These are phyloP conservation scores for Saprolegnia diclina DNA, from an alignment of 352 stramenopile genomes.

Conservation along the genomic window DNA sequence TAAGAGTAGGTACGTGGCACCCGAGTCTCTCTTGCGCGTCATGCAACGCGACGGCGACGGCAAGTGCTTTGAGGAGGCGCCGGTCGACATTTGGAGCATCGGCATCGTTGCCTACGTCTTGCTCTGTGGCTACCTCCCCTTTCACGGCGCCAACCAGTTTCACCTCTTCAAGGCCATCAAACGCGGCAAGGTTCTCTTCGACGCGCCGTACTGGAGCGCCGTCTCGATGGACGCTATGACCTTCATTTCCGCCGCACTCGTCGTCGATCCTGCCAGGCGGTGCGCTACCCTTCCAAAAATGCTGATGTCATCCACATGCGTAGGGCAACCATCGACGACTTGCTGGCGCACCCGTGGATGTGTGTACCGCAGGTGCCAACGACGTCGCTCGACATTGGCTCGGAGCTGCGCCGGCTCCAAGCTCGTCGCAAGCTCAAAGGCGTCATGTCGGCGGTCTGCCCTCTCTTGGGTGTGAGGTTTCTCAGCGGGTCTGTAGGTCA, in stretches of 20 bases:
- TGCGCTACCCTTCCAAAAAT: not conserved
- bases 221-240: conserved; percentile 85
- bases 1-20: conserved; percentile 12
- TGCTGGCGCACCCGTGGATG: no score
- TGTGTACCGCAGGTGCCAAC: not conserved
- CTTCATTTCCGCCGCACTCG: conserved; percentile 80
- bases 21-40: conserved; percentile 11
- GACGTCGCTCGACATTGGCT: not conserved
- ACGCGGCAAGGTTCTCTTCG: conserved; percentile 82
- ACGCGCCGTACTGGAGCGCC: conserved; percentile 85
- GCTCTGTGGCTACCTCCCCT: conserved; percentile 73
- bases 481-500: not conserved
- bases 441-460: not conserved
- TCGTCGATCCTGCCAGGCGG: conserved; percentile 49
- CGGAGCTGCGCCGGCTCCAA: conserved; percentile 4
- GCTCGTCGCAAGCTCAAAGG: conserved; percentile 10
- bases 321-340: conserved; percentile 42
- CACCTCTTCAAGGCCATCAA: conserved; percentile 88
- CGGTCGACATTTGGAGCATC: conserved; percentile 82
- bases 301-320: not conserved
- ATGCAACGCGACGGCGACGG: conserved; percentile 26
- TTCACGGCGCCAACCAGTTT: conserved; percentile 92
- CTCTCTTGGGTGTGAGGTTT: not conserved
- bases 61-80: conserved; percentile 75
- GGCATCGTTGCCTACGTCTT: conserved; percentile 88